A percentile compares a stretch with the other conserved stretches of the same genome.
These are phyloP conservation scores for Termitomyces sp. DNA, from an alignment of 768 basidiomycete genomes.

Conservation along the genomic window DNA sequence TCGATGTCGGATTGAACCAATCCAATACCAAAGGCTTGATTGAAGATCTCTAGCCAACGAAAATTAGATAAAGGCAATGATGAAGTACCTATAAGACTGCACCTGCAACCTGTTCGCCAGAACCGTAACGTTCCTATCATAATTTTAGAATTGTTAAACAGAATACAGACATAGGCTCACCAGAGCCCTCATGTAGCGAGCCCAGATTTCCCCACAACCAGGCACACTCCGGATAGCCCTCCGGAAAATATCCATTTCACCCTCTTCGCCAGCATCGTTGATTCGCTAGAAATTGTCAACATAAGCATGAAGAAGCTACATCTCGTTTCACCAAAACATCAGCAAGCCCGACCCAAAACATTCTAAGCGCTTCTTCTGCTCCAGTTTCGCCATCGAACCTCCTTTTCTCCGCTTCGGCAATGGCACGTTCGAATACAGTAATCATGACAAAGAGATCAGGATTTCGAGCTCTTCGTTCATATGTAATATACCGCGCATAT, in stretches of 20 bases:
- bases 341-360: constrained; percentile 74
- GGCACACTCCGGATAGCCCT: constrained; percentile 74
- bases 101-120: constrained; percentile 16
- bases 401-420: constrained; percentile 65
- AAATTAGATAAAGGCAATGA: background rate
- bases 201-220: constrained; percentile 75
- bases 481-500: constrained; percentile 60
- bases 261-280: constrained; percentile 38
- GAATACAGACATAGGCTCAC: constrained; percentile 33
- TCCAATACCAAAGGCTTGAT: constrained; percentile 51
- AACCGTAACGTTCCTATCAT: constrained; percentile 41
- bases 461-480: constrained; percentile 58
- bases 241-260: constrained; percentile 39
- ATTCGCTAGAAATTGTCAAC: constrained; percentile 36
- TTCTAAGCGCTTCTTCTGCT: constrained; percentile 54
- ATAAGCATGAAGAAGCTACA: background rate
- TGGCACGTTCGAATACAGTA: constrained; percentile 69
- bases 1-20: constrained; percentile 59
- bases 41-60: constrained; percentile 47
- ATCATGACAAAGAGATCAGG: constrained; percentile 57
- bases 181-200: constrained; percentile 69
- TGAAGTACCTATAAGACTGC: background rate
- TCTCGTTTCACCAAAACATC: constrained; percentile 58
- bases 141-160: constrained; percentile 1
- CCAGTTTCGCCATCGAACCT: constrained; percentile 51